phyloP scores from a whole-genome alignment of 306 rosid species.

The Mimosa bimucronata region DNA sequence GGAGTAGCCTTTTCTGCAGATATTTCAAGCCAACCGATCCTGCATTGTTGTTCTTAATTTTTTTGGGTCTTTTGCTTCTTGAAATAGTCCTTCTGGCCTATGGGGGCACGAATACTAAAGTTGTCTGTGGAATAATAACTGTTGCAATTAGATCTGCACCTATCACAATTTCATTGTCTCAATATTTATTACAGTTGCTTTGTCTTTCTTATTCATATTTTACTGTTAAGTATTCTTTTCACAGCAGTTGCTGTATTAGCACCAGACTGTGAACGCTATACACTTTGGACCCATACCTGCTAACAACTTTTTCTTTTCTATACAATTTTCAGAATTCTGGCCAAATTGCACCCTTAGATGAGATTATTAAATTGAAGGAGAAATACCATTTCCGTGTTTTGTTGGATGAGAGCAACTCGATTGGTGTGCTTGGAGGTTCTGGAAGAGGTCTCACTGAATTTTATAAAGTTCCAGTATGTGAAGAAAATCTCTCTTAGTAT shows the following conservation, averaged over 20 bases:
- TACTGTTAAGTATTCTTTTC: not conserved
- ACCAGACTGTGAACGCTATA: constrained; percentile 10
- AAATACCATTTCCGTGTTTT: constrained; percentile 79
- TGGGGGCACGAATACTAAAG: not conserved
- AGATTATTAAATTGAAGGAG: constrained; percentile 93
- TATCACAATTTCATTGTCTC: constrained; percentile 14
- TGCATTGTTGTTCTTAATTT: not conserved
- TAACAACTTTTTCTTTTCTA: constrained; percentile 19
- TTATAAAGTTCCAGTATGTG: constrained; percentile 78
- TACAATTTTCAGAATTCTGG: constrained; percentile 80
- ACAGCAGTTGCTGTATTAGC: constrained; percentile 13
- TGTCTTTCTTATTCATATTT: constrained; percentile 6
- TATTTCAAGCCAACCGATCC: constrained; percentile 13
- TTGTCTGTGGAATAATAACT: constrained; percentile 11
- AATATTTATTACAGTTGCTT: constrained; percentile 5
- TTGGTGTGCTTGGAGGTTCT: constrained; percentile 90
- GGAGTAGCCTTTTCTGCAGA: not conserved
- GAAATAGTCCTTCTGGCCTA: constrained; percentile 10
- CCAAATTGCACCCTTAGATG: constrained; percentile 87
- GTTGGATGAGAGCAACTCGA: constrained; percentile 96
- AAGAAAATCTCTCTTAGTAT: constrained; percentile 33
- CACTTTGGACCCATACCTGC: not conserved
- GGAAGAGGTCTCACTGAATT: constrained; percentile 94
- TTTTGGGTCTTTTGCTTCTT: constrained; percentile 10
- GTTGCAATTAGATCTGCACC: constrained; percentile 19